These are phyloP conservation scores for Rachicladosporium sp. DNA, from an alignment of 2,329 filamentous ascomycete species.

Conservation along the genomic window DNA sequence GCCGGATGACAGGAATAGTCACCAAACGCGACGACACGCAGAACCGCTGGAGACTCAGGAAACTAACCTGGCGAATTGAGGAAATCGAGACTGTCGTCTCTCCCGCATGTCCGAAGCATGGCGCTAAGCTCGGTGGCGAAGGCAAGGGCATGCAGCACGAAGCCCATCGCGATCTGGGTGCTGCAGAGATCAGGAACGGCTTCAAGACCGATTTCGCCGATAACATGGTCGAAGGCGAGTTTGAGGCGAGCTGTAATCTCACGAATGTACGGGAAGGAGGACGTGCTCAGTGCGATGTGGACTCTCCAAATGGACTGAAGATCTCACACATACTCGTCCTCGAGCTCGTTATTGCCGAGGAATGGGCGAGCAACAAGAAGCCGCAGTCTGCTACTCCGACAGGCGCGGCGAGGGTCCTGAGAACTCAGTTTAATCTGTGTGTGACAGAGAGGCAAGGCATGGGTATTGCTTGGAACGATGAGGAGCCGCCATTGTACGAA, in stretches of 20 bases:
- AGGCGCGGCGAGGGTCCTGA: conserved; percentile 76
- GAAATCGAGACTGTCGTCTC: conserved; percentile 72
- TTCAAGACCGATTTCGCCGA: conserved; percentile 74
- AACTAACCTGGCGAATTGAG: conserved; percentile 85
- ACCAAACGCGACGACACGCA: conserved; percentile 54
- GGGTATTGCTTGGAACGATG: conserved; percentile 93
- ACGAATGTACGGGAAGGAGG: conserved; percentile 22
- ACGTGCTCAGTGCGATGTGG: conserved; percentile 66
- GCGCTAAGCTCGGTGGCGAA: conserved; percentile 49
- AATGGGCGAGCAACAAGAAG: conserved; percentile 60
- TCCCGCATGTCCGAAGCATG: conserved; percentile 67
- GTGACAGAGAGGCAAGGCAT: conserved; percentile 76
- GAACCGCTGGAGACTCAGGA: conserved; percentile 80
- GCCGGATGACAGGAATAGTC: conserved; percentile 78
- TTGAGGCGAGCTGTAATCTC: conserved; percentile 51
- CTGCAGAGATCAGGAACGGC: conserved; percentile 68
- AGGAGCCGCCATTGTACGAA: conserved; percentile 85
- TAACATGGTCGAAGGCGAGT: conserved; percentile 68
- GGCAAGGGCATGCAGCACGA: conserved; percentile 62
- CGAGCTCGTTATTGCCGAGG: conserved; percentile 88
- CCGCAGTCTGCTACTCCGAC: conserved; percentile 70
- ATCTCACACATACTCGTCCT: conserved; percentile 77
- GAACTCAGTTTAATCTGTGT: conserved; percentile 77
- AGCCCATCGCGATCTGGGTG: conserved; percentile 65
- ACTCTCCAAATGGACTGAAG: conserved; percentile 60